Conservation (phyloP, 2,329 filamentous ascomycete species). For the Calonectria pseudoturangicola region DNA sequence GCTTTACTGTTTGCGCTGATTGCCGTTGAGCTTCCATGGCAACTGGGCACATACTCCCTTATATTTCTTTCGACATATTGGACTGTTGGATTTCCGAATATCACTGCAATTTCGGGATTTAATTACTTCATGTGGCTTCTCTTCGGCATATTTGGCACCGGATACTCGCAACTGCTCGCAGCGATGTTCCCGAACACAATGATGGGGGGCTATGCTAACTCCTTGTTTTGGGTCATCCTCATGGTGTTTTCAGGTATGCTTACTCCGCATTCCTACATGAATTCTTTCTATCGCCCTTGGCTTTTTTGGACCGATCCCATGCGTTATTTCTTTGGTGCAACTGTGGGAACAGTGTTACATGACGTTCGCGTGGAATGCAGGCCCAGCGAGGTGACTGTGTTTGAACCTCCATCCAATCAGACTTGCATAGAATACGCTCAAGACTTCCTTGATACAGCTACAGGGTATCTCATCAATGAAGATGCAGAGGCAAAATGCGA, state of each 20-base stretch:
- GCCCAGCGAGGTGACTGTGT: not conserved
- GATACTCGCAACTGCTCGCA: not conserved
- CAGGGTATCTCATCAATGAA: not conserved
- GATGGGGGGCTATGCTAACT: not conserved
- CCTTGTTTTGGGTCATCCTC: not conserved
- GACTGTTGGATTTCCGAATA: not conserved
- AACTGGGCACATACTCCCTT: not conserved
- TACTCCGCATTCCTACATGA: not conserved
- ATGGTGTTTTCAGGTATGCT: not conserved
- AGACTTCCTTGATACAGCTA: not conserved
- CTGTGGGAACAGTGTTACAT: not conserved
- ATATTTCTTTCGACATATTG: not conserved
- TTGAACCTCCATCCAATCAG: not conserved
- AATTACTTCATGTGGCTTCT: slow-evolving; percentile 15
- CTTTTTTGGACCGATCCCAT: not conserved
- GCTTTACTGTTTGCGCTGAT: not conserved
- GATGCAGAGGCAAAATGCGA: not conserved
- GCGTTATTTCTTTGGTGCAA: not conserved
- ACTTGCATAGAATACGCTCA: not conserved
- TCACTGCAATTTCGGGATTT: not conserved
- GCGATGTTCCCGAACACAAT: not conserved
- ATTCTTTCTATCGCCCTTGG: slow-evolving; percentile 5
- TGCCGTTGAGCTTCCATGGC: not conserved
- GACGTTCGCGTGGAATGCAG: not conserved
- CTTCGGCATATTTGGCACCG: not conserved